phyloP scores from a whole-genome alignment of 176 grass and related monocot species.

The Oryza nivara region DNA sequence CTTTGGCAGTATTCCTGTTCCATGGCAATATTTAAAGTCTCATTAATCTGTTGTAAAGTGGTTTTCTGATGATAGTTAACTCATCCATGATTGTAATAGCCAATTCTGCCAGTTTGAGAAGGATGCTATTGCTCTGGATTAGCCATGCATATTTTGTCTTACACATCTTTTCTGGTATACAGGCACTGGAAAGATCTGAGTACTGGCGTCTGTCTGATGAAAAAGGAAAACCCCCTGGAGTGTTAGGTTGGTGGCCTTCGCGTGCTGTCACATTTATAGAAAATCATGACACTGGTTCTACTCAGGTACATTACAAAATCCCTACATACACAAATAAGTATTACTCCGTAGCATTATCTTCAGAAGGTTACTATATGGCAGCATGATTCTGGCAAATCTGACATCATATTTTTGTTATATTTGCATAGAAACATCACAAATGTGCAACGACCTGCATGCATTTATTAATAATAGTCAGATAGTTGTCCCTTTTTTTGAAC shows the following conservation, averaged over 20 bases:
- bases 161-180: conserved; percentile 22
- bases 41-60: conserved; percentile 32
- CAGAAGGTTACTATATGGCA: neutral
- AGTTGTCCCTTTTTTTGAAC: conserved; percentile 7
- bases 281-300: conserved; percentile 98
- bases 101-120: conserved; percentile 6
- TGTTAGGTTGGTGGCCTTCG: conserved; percentile 98
- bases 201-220: conserved; percentile 95
- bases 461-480: neutral
- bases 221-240: conserved; percentile 84
- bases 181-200: conserved; percentile 91
- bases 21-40: neutral
- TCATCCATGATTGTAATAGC: conserved; percentile 13
- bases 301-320: conserved; percentile 67
- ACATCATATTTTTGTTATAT: conserved; percentile 17
- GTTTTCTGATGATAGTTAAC: conserved; percentile 27
- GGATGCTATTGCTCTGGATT: conserved; percentile 16
- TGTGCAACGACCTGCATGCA: neutral
- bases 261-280: conserved; percentile 96
- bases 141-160: conserved; percentile 6
- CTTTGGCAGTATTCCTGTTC: conserved; percentile 17
- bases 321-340: neutral
- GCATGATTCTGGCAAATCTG: neutral
- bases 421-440: conserved; percentile 19
- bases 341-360: too few species aligned